These are phyloP conservation scores for Hygrophoropsis aurantiaca DNA, from an alignment of 768 basidiomycete genomes.

Conservation along the genomic window DNA sequence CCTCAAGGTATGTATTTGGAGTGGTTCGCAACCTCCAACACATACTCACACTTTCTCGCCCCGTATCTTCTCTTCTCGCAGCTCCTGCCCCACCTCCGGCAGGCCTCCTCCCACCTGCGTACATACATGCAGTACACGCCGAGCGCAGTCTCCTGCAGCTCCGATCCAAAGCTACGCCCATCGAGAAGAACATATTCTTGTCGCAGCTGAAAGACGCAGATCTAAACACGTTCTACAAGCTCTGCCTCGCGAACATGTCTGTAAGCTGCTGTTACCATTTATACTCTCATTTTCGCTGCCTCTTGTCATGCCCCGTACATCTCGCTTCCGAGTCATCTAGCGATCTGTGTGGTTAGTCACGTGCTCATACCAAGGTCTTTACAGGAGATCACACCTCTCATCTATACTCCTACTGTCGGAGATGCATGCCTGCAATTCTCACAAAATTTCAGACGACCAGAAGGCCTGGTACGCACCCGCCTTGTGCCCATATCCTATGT, in stretches of 20 bases:
- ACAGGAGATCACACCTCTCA: slow-evolving; percentile 68
- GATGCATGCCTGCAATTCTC: slow-evolving; percentile 87
- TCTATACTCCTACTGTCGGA: slow-evolving; percentile 92
- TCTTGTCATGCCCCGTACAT: slow-evolving; percentile 2
- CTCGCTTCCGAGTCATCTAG: neutral
- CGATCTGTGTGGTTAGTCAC: too few species aligned
- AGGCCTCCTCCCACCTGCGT: slow-evolving; percentile 62
- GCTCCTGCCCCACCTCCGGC: slow-evolving; percentile 43
- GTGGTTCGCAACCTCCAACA: neutral
- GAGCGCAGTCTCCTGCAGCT: slow-evolving; percentile 67
- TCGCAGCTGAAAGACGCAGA: slow-evolving; percentile 73
- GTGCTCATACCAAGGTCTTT: too few species aligned
- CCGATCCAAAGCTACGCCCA: slow-evolving; percentile 66
- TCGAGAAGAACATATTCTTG: slow-evolving; percentile 88
- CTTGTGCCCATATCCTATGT: slow-evolving; percentile 13
- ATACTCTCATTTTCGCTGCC: neutral
- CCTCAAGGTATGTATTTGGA: slow-evolving; percentile 57
- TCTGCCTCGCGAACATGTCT: slow-evolving; percentile 70
- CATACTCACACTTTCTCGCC: slow-evolving; percentile 1
- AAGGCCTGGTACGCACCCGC: slow-evolving; percentile 57
- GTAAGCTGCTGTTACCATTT: slow-evolving; percentile 38
- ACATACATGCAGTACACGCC: slow-evolving; percentile 52
- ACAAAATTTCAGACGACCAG: slow-evolving; percentile 71
- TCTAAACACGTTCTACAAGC: slow-evolving; percentile 72
- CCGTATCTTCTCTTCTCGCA: slow-evolving; percentile 18